Percentiles rank a stretch among this genome's conserved stretches.
Conservation (phyloP, 2,329 filamentous ascomycete genomes). For the Bipolaris sorokiniana region DNA sequence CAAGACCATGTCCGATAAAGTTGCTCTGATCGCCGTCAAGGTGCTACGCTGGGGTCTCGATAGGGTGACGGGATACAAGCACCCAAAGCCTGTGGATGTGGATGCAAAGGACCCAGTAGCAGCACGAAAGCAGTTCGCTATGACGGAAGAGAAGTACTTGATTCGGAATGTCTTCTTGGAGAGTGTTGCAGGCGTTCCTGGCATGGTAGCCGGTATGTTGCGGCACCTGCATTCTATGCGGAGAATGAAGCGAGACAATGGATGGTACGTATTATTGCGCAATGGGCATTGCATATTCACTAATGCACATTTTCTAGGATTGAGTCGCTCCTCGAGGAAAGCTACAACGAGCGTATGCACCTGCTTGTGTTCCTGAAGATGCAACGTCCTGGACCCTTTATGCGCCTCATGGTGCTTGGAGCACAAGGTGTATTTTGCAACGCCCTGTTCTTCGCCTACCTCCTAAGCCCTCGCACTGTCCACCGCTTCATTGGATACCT, state of each 20-base stretch:
- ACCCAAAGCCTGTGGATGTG: constrained; percentile 62
- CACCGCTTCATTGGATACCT: constrained; percentile 97
- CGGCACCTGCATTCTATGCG: constrained; percentile 85
- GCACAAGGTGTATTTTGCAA: constrained; percentile 81
- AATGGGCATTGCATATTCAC: constrained; percentile 1
- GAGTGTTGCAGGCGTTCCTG: constrained; percentile 90
- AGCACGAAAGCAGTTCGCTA: constrained; percentile 67
- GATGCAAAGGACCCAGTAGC: constrained; percentile 53
- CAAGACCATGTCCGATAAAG: constrained; percentile 74
- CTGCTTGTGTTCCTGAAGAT: constrained; percentile 92
- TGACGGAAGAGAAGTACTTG: constrained; percentile 89
- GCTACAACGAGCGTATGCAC: constrained; percentile 94
- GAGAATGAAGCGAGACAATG: constrained; percentile 88
- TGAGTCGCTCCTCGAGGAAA: constrained; percentile 86
- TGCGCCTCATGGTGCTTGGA: constrained; percentile 83
- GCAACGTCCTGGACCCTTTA: constrained; percentile 83
- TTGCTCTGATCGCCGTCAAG: constrained; percentile 78
- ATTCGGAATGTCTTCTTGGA: constrained; percentile 92
- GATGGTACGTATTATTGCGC: constrained; percentile 62
- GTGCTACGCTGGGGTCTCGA: constrained; percentile 82
- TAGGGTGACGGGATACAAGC: constrained; percentile 77
- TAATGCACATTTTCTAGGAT: constrained; percentile 64
- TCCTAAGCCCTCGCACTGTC: constrained; percentile 83
- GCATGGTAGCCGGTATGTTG: constrained; percentile 96
- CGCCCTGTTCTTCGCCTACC: constrained; percentile 84